Conservation (phyloP, 768 basidiomycete species). For the Lentinus tigrinus region DNA sequence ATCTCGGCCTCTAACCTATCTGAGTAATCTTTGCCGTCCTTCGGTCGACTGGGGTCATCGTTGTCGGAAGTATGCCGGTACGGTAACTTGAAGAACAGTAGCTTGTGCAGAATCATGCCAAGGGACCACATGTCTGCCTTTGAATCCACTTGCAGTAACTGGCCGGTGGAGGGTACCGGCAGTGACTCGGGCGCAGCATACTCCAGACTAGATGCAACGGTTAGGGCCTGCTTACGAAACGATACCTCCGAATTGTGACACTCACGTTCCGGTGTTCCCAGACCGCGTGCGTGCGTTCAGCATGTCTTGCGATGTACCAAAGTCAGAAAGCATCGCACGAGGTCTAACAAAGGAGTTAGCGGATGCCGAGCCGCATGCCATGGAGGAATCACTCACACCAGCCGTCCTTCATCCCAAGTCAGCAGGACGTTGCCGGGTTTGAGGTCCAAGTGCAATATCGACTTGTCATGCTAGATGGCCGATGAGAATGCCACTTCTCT, state of each 20-base stretch:
- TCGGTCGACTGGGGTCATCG: conserved; percentile 36
- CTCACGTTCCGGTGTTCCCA: conserved; percentile 94
- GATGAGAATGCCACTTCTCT: not conserved
- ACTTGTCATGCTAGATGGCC: conserved; percentile 62
- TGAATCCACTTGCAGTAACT: conserved; percentile 71
- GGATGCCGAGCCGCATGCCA: not conserved
- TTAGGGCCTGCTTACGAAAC: not conserved
- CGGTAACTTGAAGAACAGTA: conserved; percentile 88
- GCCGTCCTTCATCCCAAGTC: conserved; percentile 83
- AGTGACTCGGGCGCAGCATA: conserved; percentile 89
- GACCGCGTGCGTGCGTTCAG: conserved; percentile 68
- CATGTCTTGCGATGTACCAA: conserved; percentile 94
- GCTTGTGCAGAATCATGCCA: conserved; percentile 93
- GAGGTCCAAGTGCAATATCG: conserved; percentile 89
- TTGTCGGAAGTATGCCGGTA: conserved; percentile 71
- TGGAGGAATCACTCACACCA: conserved; percentile 61
- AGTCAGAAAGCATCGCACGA: conserved; percentile 92
- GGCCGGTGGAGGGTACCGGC: conserved; percentile 61
- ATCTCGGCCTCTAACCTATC: conserved; percentile 74
- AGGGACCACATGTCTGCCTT: conserved; percentile 97
- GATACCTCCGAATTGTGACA: conserved; percentile 10
- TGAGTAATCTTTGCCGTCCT: conserved; percentile 62
- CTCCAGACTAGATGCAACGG: conserved; percentile 56
- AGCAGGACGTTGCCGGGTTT: conserved; percentile 93
- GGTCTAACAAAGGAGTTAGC: conserved; percentile 49